A percentile compares a stretch with the other conserved stretches of the same genome.
These are phyloP conservation scores for Calonectria ilicicola DNA, from an alignment of 2,329 filamentous ascomycete genomes.

Conservation along the genomic window DNA sequence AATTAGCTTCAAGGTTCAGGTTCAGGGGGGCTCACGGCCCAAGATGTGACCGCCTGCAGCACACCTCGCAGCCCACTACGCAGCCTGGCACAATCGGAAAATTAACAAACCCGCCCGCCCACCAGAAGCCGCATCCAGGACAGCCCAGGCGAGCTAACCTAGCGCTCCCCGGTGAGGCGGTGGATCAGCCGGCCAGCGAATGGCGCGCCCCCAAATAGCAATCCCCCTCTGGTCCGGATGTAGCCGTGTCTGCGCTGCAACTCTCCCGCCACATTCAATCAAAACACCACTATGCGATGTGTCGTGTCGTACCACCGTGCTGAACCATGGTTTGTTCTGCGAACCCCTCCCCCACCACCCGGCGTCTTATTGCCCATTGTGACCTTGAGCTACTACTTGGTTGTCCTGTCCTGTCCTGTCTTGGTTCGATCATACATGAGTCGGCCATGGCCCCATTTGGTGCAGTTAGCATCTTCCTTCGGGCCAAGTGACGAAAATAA, in stretches of 20 bases:
- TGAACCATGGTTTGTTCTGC: background rate
- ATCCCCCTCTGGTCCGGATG: background rate
- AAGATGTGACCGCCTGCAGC: background rate
- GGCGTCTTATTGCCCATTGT: background rate
- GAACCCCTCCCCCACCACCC: slow-evolving; percentile 6
- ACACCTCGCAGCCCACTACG: no score
- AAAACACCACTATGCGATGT: background rate
- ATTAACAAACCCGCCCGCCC: slow-evolving; percentile 3
- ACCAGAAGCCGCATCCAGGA: background rate
- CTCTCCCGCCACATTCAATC: background rate
- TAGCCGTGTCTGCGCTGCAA: background rate
- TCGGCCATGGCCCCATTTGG: background rate
- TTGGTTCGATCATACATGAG: background rate
- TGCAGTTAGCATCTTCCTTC: background rate
- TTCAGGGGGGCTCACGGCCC: background rate
- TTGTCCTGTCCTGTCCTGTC: no score
- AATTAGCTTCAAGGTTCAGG: background rate
- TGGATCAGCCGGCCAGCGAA: background rate
- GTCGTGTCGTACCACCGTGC: background rate
- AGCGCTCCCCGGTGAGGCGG: background rate
- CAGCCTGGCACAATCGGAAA: background rate
- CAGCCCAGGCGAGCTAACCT: slow-evolving; percentile 1
- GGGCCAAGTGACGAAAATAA: background rate
- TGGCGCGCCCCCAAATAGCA: background rate
- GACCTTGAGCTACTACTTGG: background rate